Evolutionary conservation across 805 yeast genomes (phyloP).

Genomic region (Metschnikowia anglica): DNA sequence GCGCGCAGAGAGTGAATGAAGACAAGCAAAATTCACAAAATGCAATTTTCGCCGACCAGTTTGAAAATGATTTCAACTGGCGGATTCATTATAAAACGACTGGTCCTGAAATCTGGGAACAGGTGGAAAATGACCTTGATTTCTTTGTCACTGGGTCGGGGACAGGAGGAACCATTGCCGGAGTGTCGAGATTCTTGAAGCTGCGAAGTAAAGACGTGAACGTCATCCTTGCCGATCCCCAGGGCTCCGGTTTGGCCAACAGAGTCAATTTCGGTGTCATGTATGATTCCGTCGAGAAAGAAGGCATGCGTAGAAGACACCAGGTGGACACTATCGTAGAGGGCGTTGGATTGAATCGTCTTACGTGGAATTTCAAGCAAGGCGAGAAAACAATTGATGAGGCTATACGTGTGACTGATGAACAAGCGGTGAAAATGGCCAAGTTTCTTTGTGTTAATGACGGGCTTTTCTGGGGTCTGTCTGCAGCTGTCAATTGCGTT

Average conservation of each 20-base stretch:
- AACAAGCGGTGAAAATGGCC: constrained; percentile 86
- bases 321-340: constrained; percentile 95
- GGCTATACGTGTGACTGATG: constrained; percentile 75
- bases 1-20: constrained; percentile 52
- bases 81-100: constrained; percentile 75
- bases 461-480: constrained; percentile 88
- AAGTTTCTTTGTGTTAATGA: constrained; percentile 74
- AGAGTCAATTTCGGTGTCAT: constrained; percentile 86
- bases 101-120: constrained; percentile 89
- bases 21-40: constrained; percentile 37
- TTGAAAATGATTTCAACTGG: constrained; percentile 94
- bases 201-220: constrained; percentile 42
- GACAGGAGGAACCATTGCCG: constrained; percentile 57
- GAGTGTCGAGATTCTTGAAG: constrained; percentile 38
- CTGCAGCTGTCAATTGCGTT: constrained; percentile 91
- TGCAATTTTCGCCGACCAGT: constrained; percentile 93
- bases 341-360: constrained; percentile 87
- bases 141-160: constrained; percentile 90
- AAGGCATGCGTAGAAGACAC: constrained; percentile 91
- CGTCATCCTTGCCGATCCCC: constrained; percentile 87
- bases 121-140: constrained; percentile 64
- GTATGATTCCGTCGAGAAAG: constrained; percentile 86
- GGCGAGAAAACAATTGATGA: constrained; percentile 75
- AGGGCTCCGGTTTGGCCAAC: constrained; percentile 89
- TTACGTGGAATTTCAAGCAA: constrained; percentile 74